These are phyloP conservation scores for Chrysophaeum taylorii DNA, from an alignment of 352 stramenopile genomes.

Conservation along the genomic window DNA sequence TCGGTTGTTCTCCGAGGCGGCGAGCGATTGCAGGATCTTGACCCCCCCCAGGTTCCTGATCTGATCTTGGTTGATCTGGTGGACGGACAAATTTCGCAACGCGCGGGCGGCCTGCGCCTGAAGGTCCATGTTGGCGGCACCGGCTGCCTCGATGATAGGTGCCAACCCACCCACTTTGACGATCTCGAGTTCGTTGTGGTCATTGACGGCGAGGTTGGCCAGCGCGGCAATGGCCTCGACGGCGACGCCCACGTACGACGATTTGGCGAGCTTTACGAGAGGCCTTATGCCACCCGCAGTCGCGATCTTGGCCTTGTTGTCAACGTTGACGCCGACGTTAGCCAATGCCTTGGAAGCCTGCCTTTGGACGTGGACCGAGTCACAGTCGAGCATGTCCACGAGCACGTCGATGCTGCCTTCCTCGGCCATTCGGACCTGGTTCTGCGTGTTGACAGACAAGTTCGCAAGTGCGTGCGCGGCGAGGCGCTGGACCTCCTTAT, in stretches of 20 bases:
- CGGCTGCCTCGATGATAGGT: slow-evolving; percentile 70
- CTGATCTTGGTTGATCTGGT: slow-evolving; percentile 72
- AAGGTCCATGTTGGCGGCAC: slow-evolving; percentile 63
- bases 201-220: slow-evolving; percentile 83
- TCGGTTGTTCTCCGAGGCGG: slow-evolving; percentile 62
- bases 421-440: slow-evolving; percentile 80
- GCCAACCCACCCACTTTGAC: slow-evolving; percentile 66
- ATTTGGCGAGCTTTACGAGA: slow-evolving; percentile 33
- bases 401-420: slow-evolving; percentile 84
- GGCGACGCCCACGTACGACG: slow-evolving; percentile 50
- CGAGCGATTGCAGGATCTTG: slow-evolving; percentile 60
- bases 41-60: slow-evolving; percentile 66
- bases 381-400: slow-evolving; percentile 67
- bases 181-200: slow-evolving; percentile 80
- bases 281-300: slow-evolving; percentile 73
- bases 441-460: slow-evolving; percentile 81
- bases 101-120: slow-evolving; percentile 71
- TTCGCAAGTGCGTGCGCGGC: slow-evolving; percentile 83
- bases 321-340: slow-evolving; percentile 77
- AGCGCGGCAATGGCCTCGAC: slow-evolving; percentile 82
- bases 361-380: slow-evolving; percentile 72
- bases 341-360: slow-evolving; percentile 82
- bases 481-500: slow-evolving; percentile 79
- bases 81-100: slow-evolving; percentile 82
- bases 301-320: slow-evolving; percentile 82